Base-by-base conservation (phyloP, 2,329 filamentous ascomycete genomes). In the Claviceps capensis region DNA sequence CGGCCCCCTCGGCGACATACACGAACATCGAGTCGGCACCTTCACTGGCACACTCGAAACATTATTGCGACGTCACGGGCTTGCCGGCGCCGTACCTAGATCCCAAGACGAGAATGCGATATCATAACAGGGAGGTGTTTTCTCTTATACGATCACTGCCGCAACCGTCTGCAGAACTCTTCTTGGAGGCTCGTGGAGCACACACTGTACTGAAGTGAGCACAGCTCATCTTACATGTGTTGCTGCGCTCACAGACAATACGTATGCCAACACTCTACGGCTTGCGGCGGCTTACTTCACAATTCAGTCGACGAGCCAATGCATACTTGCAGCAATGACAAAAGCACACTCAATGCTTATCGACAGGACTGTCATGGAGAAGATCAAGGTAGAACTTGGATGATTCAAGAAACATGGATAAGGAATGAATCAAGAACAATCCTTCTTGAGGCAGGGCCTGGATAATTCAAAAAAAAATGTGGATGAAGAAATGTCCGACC, bases 11-110 rank as follows among this genome's bases (percentile, higher is more conserved):
- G 36, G 86, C 86, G 36, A 96, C 93, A 1, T 98, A 97, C 67
- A 95, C 88, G 6, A 97, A 96, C 64, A 94, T 98, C 56, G 93
- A 97, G 67, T 89, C 88, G 47, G 91, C 93, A 3, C 93, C 93
- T 41, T 93, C 86, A 53, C 73, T 97, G 61, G 85, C 85, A 49
- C 85, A 88, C 59, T 80, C 87, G 63, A 89, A 84, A 68, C 86
- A 85, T 62, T 98, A 97, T 69, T 98, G 93, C 72, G 94, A 98
- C 67, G 79, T 98, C 61, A 98, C 93, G 1, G 94, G 93, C 1
- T 71, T 98, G 57, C 81, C 88, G n/a, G 88, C 89, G 34, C 85
- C 86, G 5, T 98, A 98, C 65, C 81, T 87, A 36, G 93, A 98
- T 65, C 94, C 93, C 2, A 98, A 98, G 77, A 95, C 90, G 41